Percentiles rank a stretch among this genome's conserved stretches.
phyloP scores from a whole-genome alignment of 495 filamentous ascomycete species.

The Rhypophila decipiens region DNA sequence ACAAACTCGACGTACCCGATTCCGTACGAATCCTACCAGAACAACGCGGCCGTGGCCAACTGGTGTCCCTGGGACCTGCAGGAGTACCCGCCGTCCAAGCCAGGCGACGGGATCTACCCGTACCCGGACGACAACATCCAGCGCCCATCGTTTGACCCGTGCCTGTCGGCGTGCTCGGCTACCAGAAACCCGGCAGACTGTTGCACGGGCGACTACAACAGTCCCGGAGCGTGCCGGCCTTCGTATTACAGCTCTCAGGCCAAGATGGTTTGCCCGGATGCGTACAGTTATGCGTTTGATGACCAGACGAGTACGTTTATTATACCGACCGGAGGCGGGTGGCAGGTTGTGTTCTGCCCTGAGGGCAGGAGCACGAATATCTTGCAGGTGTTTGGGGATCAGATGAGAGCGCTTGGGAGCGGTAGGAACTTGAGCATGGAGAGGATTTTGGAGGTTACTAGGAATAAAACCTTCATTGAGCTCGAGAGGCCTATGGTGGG shows the following conservation, averaged over 20 bases:
- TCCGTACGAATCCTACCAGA: conserved; percentile 52
- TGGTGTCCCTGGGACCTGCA: conserved; percentile 81
- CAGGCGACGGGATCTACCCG: conserved; percentile 62
- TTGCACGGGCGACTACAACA: conserved; percentile 58
- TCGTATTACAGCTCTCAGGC: conserved; percentile 55
- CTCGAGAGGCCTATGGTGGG: neutral
- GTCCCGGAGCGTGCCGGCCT: conserved; percentile 52
- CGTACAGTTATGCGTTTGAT: conserved; percentile 75
- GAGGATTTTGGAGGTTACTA: conserved; percentile 5
- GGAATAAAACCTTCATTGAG: conserved; percentile 24
- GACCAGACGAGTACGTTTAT: conserved; percentile 71
- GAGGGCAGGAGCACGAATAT: conserved; percentile 64
- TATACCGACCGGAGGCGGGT: conserved; percentile 63
- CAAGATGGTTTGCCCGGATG: conserved; percentile 73
- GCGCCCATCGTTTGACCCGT: conserved; percentile 65
- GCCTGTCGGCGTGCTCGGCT: conserved; percentile 61
- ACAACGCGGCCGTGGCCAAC: conserved; percentile 39
- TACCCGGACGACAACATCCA: conserved; percentile 65
- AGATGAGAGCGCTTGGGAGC: conserved; percentile 31
- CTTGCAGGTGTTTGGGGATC: conserved; percentile 40
- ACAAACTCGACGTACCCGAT: conserved; percentile 56
- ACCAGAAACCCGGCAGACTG: conserved; percentile 55
- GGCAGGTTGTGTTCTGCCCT: conserved; percentile 73
- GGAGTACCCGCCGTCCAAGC: conserved; percentile 53
- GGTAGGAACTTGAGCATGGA: conserved; percentile 11